Evolutionary conservation across 345 rosid species (phyloP).

Genomic region (Turritis glabra): DNA sequence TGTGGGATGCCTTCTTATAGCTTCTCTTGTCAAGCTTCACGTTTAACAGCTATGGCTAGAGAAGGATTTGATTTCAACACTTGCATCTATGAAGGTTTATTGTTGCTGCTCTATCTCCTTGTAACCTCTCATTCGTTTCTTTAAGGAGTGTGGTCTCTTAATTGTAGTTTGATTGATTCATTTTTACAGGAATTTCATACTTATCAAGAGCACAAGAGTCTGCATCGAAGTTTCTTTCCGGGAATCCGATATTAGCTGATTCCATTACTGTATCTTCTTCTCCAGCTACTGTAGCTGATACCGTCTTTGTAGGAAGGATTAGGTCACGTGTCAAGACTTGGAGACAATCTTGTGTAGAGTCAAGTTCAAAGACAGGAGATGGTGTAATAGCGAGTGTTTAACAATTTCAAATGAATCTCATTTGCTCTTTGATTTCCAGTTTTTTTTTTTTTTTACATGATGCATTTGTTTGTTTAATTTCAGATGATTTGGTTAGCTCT

Average conservation of each 20-base stretch:
- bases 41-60: constrained; percentile 68
- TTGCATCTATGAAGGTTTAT: constrained; percentile 75
- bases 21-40: constrained; percentile 78
- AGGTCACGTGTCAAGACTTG: constrained; percentile 70
- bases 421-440: not conserved
- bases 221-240: constrained; percentile 54
- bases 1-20: constrained; percentile 82
- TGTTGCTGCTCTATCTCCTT: not conserved
- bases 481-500: constrained; percentile 62
- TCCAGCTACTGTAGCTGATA: constrained; percentile 64
- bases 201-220: constrained; percentile 84
- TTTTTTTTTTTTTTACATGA: constrained; percentile 8
- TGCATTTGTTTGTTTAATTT: constrained; percentile 20
- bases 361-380: constrained; percentile 42
- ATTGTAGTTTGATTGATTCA: not conserved
- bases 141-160: constrained; percentile 3
- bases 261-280: constrained; percentile 42
- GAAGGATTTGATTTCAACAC: constrained; percentile 90
- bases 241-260: constrained; percentile 51
- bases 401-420: constrained; percentile 9
- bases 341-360: constrained; percentile 53
- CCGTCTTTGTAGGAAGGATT: constrained; percentile 63
- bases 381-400: constrained; percentile 53
- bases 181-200: constrained; percentile 71
- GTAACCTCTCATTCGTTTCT: not conserved